phyloP scores from a whole-genome alignment of 73 alveolate species.

The Tetrahymena malaccensis region DNA sequence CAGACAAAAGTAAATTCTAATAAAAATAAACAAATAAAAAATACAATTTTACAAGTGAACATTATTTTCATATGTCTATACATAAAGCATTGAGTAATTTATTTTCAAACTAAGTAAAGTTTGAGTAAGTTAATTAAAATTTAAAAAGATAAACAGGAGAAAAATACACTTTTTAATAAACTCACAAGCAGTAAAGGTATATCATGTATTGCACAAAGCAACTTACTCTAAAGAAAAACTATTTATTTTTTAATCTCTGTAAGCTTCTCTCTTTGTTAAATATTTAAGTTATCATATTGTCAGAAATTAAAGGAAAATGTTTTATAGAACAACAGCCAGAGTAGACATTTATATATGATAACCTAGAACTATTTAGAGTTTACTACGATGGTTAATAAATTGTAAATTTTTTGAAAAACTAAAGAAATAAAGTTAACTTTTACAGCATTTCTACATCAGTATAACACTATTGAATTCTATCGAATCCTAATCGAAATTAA shows the following conservation, averaged over 20 bases:
- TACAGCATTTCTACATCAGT: background rate
- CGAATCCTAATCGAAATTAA: too few relatives aligned
- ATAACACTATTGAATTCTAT: background rate
- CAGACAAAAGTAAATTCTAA: too few relatives aligned
- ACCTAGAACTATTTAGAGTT: background rate
- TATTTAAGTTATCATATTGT: background rate
- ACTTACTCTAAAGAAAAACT: background rate
- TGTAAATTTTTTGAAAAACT: background rate
- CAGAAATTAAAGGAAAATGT: background rate
- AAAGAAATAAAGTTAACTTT: background rate
- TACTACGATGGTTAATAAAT: background rate
- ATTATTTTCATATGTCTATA: background rate
- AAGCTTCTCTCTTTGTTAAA: background rate
- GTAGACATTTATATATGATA: background rate
- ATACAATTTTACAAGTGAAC: background rate
- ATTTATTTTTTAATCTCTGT: background rate
- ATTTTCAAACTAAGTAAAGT: background rate
- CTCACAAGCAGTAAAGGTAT: background rate
- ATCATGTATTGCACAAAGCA: background rate
- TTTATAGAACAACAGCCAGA: background rate
- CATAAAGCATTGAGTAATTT: background rate
- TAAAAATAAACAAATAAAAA: too few relatives aligned
- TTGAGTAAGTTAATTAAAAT: background rate
- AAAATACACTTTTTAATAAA: background rate
- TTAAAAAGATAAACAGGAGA: background rate